Evolutionary conservation across 2,329 filamentous ascomycete genomes (phyloP).

Genomic region (Colletotrichum brevisporum): DNA sequence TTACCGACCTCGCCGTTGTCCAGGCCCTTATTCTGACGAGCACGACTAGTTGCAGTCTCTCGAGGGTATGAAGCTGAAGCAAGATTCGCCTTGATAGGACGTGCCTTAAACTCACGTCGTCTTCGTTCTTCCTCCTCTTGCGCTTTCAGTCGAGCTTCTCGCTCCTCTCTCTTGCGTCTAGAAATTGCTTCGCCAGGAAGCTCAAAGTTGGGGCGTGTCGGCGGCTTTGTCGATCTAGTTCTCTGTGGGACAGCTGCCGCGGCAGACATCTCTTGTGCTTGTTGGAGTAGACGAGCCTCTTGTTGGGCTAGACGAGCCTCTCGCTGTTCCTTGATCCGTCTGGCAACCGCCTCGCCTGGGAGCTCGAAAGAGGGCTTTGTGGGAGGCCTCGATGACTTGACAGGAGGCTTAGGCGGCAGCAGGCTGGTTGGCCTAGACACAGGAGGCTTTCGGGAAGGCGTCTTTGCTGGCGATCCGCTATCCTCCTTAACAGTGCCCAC

Average conservation of each 20-base stretch:
- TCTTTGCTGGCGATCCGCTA: constrained; percentile 38
- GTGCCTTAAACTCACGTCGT: constrained; percentile 75
- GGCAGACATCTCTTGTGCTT: constrained; percentile 41
- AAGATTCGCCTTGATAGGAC: constrained; percentile 64
- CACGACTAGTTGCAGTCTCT: constrained; percentile 71
- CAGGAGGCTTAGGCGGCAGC: constrained; percentile 60
- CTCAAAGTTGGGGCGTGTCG: constrained; percentile 71
- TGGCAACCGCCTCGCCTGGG: constrained; percentile 73
- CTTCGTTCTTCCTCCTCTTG: constrained; percentile 73
- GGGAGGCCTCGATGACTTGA: constrained; percentile 67
- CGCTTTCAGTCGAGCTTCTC: constrained; percentile 67
- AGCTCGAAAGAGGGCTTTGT: constrained; percentile 73
- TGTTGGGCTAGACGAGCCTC: constrained; percentile 66
- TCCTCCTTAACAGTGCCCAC: constrained; percentile 43
- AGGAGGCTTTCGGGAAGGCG: constrained; percentile 44
- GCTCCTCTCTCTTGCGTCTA: constrained; percentile 67
- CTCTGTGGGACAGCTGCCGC: constrained; percentile 55
- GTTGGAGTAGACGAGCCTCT: constrained; percentile 65
- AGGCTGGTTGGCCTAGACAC: constrained; percentile 57
- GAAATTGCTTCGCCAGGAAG: constrained; percentile 74
- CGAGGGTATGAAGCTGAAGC: constrained; percentile 62
- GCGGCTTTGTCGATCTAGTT: constrained; percentile 65
- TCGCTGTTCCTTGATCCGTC: constrained; percentile 69
- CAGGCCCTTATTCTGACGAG: constrained; percentile 62
- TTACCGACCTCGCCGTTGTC: constrained; percentile 38